Base-by-base conservation (phyloP, 2,329 filamentous ascomycete genomes). In the Nemania sp. region DNA sequence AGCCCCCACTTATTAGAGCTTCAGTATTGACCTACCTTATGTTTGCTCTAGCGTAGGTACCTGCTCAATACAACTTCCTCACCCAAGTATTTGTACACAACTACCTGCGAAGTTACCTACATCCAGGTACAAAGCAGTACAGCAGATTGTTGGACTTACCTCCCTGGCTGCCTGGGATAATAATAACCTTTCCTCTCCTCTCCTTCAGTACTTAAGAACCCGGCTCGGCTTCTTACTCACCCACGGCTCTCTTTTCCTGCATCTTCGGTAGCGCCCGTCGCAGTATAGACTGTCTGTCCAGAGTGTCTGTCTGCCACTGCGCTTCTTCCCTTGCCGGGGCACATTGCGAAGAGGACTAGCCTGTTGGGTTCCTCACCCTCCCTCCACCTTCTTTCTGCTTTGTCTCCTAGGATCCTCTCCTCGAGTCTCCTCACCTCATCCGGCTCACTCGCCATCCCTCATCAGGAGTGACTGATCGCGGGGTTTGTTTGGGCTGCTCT, bases 401-500 rank as follows among this genome's bases (percentile, higher is more conserved):
- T 32, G 17, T 37, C 47, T 21, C 34, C 13, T 5, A n/a, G n/a
- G n/a, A n/a, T 15, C 18, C 10, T 50, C 47, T 20, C 46, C 48
- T 60, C 40, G 34, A 20, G 29, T 25, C 40, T 20, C 35, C 35
- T 48, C 53, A 12, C 35, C 35, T 48, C 53, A 12, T 57, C 47
- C 29, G 20, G 48, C 32, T 47, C 39, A 18, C 20, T 25, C 11
- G 15, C 35, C 15, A 39, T n/a, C n/a, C 34, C 34, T 17, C n/a
- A 47, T 4, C 35, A 21, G 54, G n/a, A 40, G 45, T 35, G 21
- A 37, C 42, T 55, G 35, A 47, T 42, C 45, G 55, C 53, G 50
- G 62, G 56, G n/a, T n/a, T n/a, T n/a, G n/a, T n/a, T n/a, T n/a
- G n/a, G n/a, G 49, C 53, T 57, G 54, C 56, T 62, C 49, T 42